Percentiles rank a stretch among this genome's conserved stretches.
These are phyloP conservation scores for Sergeia podlipaevii DNA, from an alignment of 208 protist genomes.

Conservation along the genomic window DNA sequence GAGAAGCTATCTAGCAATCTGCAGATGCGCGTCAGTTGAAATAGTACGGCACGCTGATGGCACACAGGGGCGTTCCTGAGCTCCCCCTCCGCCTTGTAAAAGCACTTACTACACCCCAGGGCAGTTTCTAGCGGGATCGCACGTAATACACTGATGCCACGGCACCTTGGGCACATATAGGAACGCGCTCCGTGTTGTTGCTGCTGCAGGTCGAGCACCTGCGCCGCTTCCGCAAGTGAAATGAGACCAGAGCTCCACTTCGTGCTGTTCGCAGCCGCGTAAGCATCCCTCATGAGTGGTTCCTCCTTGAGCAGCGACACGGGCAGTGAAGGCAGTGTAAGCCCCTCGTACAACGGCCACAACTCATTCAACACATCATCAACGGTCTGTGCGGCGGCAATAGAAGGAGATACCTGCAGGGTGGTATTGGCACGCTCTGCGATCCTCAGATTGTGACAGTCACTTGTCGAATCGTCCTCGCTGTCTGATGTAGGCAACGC, in stretches of 20 bases:
- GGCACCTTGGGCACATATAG: conserved; percentile 63
- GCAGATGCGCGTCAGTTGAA: conserved; percentile 50
- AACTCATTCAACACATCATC: conserved; percentile 28
- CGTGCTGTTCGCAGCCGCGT: conserved; percentile 11
- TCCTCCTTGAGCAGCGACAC: conserved; percentile 31
- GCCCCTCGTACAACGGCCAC: conserved; percentile 49
- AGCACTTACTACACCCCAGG: conserved; percentile 56
- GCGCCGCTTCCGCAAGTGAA: conserved; percentile 18
- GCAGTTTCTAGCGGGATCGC: conserved; percentile 12
- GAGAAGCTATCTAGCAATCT: conserved; percentile 55
- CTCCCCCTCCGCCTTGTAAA: conserved; percentile 76
- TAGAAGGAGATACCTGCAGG: background rate
- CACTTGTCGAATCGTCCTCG: background rate
- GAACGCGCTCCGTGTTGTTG: conserved; percentile 27
- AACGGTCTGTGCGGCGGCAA: background rate
- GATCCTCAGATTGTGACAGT: background rate
- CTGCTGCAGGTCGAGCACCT: conserved; percentile 28
- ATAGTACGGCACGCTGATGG: conserved; percentile 56
- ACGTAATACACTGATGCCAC: conserved; percentile 30
- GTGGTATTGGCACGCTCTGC: background rate
- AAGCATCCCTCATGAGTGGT: conserved; percentile 27
- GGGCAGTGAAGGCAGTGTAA: conserved; percentile 29
- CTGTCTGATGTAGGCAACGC: too few species aligned
- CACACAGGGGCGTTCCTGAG: conserved; percentile 23
- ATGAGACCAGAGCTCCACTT: conserved; percentile 2